Evolutionary conservation across 2,329 filamentous ascomycete species (phyloP), one percentile per base, ranked within the genome.

Genomic region (Sporothrix schenckii): DNA sequence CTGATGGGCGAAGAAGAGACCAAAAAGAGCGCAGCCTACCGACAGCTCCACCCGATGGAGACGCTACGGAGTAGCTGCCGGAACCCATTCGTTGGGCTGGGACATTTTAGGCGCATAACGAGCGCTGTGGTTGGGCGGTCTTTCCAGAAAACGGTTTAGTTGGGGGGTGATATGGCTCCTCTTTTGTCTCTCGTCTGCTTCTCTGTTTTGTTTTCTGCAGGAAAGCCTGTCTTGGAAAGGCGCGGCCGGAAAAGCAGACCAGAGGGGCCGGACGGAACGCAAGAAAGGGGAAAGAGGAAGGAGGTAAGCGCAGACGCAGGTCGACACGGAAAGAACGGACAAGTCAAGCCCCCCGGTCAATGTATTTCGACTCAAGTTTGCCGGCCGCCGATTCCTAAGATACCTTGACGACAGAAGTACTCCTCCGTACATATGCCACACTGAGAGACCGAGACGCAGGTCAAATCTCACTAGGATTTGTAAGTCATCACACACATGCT

Each of bases 1-100:
- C n/a, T 41, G 49, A 47, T 27, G 44, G 50, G 39, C 34, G 19
- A 30, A 49, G 47, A 34, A 67, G 16, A 49, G n/a, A 56, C 39
- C 39, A 58, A 44, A 11, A 44, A 34, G 30, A 34, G 24, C 58
- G 60, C 56, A 53, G 53, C 49, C 53, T 34, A 39, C 66, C 50
- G 68, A 56, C 21, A 11, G 14, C 60, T 52, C 69, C 69, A 68
- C 58, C 60, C 16, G 39, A 68, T 58, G 58, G 63, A 53, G 68
- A 65, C 65, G 54, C 67, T 72, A 69, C 67, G 66, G 70, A 30
- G 54, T 69, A 68, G 68, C 54, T 72, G 67, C 70, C 70, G 70
- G 70, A 69, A 70, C 70, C 70, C 70, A 72, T 69, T 69, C 66
- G 63, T 66, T 72, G 70, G 71, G 70, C 71, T 71, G 69, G 71